Percentiles rank a stretch among this genome's conserved stretches.
phyloP scores from a whole-genome alignment of 2,329 filamentous ascomycete species.

The Fusarium staphyleae region DNA sequence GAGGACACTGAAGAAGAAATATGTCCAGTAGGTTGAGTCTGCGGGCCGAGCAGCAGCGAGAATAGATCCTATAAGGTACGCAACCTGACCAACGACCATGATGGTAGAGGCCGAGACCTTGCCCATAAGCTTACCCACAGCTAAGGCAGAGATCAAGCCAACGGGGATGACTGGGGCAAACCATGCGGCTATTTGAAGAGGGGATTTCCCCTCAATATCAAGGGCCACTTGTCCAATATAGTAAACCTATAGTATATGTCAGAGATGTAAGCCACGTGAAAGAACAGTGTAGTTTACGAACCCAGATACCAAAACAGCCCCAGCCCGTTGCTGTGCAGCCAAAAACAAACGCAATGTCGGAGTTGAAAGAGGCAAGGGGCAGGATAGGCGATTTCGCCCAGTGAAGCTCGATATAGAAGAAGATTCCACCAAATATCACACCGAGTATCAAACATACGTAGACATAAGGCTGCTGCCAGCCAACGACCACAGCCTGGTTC shows the following conservation, averaged over 20 bases:
- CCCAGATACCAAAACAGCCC: conserved; percentile 21
- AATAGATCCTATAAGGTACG: conserved; percentile 49
- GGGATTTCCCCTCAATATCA: conserved; percentile 47
- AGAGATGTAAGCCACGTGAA: no score
- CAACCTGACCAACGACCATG: conserved; percentile 51
- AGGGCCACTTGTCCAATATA: conserved; percentile 41
- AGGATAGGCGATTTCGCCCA: conserved; percentile 12
- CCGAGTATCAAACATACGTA: conserved; percentile 63
- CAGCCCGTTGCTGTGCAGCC: conserved; percentile 17
- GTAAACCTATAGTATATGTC: not conserved
- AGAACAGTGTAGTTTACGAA: not conserved
- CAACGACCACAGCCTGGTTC: conserved; percentile 65
- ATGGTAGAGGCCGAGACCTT: conserved; percentile 41
- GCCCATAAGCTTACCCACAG: conserved; percentile 47
- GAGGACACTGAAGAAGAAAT: conserved; percentile 54
- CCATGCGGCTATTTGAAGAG: conserved; percentile 51
- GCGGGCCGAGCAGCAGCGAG: conserved; percentile 54
- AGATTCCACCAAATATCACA: conserved; percentile 47
- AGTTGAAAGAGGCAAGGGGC: conserved; percentile 6
- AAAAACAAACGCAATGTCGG: conserved; percentile 15
- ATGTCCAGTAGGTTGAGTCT: conserved; percentile 65
- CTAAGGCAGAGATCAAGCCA: conserved; percentile 52
- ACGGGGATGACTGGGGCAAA: conserved; percentile 45
- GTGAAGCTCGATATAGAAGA: conserved; percentile 8
- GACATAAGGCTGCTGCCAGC: conserved; percentile 62